Evolutionary conservation across 768 basidiomycete species (phyloP), one percentile per base, ranked within the genome.

Genomic region (Termitomyces sp.): DNA sequence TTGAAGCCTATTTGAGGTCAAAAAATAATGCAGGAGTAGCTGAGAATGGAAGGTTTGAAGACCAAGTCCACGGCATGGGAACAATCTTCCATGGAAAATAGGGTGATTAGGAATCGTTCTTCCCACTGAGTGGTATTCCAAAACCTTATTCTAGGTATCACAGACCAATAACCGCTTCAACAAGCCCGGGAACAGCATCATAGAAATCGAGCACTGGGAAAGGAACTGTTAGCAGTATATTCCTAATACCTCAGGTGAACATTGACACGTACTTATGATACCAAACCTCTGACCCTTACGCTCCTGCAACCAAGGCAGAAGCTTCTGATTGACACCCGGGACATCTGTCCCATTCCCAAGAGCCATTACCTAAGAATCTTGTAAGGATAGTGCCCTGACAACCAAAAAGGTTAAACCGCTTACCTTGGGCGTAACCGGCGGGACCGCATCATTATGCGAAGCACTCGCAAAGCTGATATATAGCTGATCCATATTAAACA

Each of bases 401-500:
- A 28, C 41, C 3, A 4, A 37, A 33, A 53, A 30, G 11, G 31
- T 19, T 35, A 41, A 21, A 35, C 23, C 14, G 57, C 65, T n/a
- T 10, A 77, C 77, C 53, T 64, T 60, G 7, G 76, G 77, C 2
- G 68, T 68, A 61, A 75, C 72, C 0, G 67, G 60, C 11, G 73
- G 71, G 3, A 60, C 61, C 42, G 73, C 74, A 14, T 60, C 58
- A 47, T 73, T 66, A 50, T 72, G 72, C 7, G 73, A 73, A 4
- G 78, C 73, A 60, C 77, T 78, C 21, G 78, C 74, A 65, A 80
- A 80, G 53, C 67, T 75, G 61, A 79, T 78, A 56, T 73, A 81
- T 8, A 81, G 63, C 60, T 78, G 76, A 57, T 79, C 75, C 0
- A 70, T 60, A 40, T 73, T 66, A 1, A 58, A 53, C n/a, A 31